Evolutionary conservation across 1,284 basidiomycete species (phyloP).

Genomic region (Microbotryum silenes-acaulis): DNA sequence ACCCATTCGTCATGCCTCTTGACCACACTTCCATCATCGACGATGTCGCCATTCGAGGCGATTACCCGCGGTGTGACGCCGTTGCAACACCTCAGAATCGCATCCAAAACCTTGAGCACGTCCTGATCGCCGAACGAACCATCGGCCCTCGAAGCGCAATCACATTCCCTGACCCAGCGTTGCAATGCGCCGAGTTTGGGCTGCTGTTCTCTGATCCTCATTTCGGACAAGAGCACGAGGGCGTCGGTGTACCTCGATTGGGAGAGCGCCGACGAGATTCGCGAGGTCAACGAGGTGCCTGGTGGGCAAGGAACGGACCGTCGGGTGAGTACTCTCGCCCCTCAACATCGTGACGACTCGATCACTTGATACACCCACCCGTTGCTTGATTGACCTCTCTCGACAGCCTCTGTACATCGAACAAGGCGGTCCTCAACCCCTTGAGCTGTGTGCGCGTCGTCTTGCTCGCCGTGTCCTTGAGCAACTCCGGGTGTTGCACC

Average conservation of each 20-base stretch:
- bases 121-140: conserved; percentile 41
- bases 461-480: background rate
- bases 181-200: conserved; percentile 54
- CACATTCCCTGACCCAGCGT: conserved; percentile 53
- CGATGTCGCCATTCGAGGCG: conserved; percentile 8
- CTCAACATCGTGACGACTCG: too few species aligned
- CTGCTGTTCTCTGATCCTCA: conserved; percentile 47
- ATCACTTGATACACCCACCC: conserved; percentile 1
- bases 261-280: conserved; percentile 47
- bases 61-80: conserved; percentile 9
- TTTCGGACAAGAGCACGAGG: conserved; percentile 50
- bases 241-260: conserved; percentile 46
- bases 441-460: conserved; percentile 6
- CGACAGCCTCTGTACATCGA: conserved; percentile 19
- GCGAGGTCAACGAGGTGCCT: conserved; percentile 46
- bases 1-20: conserved; percentile 19
- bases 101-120: conserved; percentile 47
- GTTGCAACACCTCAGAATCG: conserved; percentile 47
- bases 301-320: background rate
- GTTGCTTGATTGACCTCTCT: conserved; percentile 7
- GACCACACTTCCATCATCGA: conserved; percentile 14
- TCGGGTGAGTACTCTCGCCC: too few species aligned
- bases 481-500: background rate
- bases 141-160: conserved; percentile 45
- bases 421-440: conserved; percentile 15